These are phyloP conservation scores for Gardenia jasminoides DNA, from an alignment of 257 asterid species.

Conservation along the genomic window DNA sequence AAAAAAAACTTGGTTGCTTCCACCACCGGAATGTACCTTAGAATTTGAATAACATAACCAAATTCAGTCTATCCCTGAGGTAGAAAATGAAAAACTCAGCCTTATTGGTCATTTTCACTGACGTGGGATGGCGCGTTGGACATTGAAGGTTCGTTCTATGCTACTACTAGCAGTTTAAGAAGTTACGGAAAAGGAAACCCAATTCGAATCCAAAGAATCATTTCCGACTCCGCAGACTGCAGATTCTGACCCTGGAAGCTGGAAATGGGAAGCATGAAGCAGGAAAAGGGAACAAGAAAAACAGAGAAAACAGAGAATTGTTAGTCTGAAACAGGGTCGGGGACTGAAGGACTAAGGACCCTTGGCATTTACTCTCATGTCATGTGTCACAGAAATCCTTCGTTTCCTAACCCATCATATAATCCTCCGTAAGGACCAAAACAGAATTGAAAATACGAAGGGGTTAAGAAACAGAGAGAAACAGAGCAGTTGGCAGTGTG, in stretches of 20 bases:
- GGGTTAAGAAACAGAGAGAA: too few species aligned
- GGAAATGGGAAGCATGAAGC: not conserved
- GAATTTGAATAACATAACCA: too few species aligned
- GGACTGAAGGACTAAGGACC: not conserved
- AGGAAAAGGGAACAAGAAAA: not conserved
- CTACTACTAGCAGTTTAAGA: too few species aligned
- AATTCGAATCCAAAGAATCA: not conserved
- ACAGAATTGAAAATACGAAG: too few species aligned
- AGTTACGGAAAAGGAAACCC: not conserved
- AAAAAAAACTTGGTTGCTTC: too few species aligned
- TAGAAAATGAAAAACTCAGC: not conserved
- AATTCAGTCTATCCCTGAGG: too few species aligned
- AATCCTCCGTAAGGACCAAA: too few species aligned
- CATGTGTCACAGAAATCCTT: not conserved
- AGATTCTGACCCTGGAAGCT: not conserved
- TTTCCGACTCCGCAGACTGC: not conserved
- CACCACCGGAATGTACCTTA: too few species aligned
- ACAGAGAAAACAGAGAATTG: not conserved
- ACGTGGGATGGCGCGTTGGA: not conserved
- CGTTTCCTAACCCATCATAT: too few species aligned
- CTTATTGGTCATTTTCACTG: not conserved
- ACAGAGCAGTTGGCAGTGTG: not conserved
- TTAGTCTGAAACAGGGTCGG: constrained; percentile 1
- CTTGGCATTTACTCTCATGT: not conserved
- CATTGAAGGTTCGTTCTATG: too few species aligned